Conservation (phyloP, 139 green algal genomes). For the Tetradesmus obliquus region DNA sequence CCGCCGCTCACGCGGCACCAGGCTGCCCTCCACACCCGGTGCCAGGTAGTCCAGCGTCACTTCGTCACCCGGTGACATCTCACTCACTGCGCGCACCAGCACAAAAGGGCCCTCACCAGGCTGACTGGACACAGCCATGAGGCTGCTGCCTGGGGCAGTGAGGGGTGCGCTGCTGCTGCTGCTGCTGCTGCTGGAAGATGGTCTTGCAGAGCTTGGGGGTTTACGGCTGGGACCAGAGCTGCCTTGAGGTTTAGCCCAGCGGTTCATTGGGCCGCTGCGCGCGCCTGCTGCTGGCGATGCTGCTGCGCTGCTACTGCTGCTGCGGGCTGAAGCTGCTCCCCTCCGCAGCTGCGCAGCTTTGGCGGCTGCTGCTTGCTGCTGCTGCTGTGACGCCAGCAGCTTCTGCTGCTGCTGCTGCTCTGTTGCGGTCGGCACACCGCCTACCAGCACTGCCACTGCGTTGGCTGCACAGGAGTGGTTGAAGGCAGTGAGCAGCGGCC, state of each 20-base stretch:
- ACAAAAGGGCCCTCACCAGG: slow-evolving; percentile 2
- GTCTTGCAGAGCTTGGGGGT: background rate
- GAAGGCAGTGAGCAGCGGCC: slow-evolving; percentile 6
- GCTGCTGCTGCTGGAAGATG: background rate
- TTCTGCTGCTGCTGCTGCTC: slow-evolving; percentile 20
- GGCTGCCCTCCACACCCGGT: slow-evolving; percentile 67
- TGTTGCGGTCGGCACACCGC: background rate
- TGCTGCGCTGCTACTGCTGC: background rate
- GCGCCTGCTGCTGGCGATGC: background rate
- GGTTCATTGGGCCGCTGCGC: background rate
- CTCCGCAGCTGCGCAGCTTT: background rate
- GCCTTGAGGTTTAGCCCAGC: background rate
- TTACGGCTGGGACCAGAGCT: background rate
- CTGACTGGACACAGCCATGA: background rate
- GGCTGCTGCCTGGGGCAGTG: background rate
- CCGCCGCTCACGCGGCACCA: slow-evolving; percentile 76
- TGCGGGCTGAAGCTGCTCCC: background rate
- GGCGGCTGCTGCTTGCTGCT: background rate
- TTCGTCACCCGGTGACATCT: slow-evolving; percentile 65
- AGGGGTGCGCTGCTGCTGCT: slow-evolving; percentile 17
- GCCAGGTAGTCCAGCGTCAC: slow-evolving; percentile 76
- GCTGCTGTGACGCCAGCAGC: background rate
- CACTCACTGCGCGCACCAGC: slow-evolving; percentile 54
- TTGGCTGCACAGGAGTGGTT: slow-evolving; percentile 28
- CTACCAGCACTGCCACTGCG: slow-evolving; percentile 10